Conservation (phyloP, 371 early-diverging fungal genomes). For the Apophysomyces ossiformis region DNA sequence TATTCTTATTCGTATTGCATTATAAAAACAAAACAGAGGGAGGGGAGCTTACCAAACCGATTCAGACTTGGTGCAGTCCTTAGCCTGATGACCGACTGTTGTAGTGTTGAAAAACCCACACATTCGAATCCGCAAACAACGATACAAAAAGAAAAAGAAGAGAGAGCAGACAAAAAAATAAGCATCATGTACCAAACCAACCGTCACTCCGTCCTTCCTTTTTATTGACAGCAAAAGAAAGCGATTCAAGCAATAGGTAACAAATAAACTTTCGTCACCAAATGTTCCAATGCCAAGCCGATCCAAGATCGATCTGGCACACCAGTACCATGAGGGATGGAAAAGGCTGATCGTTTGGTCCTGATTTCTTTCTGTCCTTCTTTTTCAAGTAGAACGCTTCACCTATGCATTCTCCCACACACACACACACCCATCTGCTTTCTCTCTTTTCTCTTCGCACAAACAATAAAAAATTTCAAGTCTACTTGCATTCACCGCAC, state of each 20-base stretch:
- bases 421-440: not conserved
- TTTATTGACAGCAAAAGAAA: constrained; percentile 7
- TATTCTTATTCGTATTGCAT: not conserved
- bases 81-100: constrained; percentile 70
- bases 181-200: constrained; percentile 10
- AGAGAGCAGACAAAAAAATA: constrained; percentile 13
- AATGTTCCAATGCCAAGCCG: not conserved
- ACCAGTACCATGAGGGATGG: not conserved
- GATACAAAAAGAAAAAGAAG: constrained; percentile 1
- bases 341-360: not conserved
- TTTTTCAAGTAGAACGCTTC: not conserved
- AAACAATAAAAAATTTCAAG: constrained; percentile 15
- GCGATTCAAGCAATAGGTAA: constrained; percentile 11
- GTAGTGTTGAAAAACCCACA: constrained; percentile 12
- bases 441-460: not conserved
- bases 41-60: constrained; percentile 58
- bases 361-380: not conserved
- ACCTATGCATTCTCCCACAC: constrained; percentile 10
- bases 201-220: constrained; percentile 2
- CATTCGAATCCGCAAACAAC: constrained; percentile 12
- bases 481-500: constrained; percentile 59
- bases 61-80: constrained; percentile 59
- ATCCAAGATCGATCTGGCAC: not conserved
- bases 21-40: not conserved
- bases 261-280: not conserved